phyloP scores from a whole-genome alignment of 305 asterid genomes.

The Solanum chacoense region DNA sequence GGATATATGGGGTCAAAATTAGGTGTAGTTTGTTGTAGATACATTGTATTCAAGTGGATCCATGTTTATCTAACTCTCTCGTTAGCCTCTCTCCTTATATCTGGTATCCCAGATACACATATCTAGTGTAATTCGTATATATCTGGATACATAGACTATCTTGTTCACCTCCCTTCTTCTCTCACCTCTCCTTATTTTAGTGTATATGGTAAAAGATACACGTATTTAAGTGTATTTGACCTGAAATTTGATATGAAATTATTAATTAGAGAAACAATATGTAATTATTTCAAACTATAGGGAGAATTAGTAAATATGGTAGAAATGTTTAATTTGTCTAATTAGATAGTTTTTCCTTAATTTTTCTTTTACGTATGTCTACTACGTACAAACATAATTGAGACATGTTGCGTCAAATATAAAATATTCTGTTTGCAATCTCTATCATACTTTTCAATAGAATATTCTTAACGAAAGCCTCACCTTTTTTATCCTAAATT shows the following conservation, averaged over 20 bases:
- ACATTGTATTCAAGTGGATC: not conserved
- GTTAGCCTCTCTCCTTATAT: not conserved
- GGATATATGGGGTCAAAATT: not conserved
- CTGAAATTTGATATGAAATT: too few species aligned
- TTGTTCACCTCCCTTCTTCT: not conserved
- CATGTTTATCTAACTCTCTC: not conserved
- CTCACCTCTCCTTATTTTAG: not conserved
- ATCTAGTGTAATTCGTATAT: not conserved
- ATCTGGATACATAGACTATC: not conserved
- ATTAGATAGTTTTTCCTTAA: not conserved
- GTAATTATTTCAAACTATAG: not conserved
- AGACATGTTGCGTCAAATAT: not conserved
- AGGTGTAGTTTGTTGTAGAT: too few species aligned
- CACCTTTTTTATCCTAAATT: not conserved
- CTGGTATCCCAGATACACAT: too few species aligned
- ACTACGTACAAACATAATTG: not conserved
- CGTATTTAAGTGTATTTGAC: too few species aligned
- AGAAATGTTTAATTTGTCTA: not conserved
- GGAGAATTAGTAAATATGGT: too few species aligned
- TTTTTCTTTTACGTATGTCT: too few species aligned
- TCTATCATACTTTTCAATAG: not conserved
- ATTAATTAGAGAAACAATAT: not conserved
- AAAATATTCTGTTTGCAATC: not conserved
- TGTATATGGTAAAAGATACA: too few species aligned
- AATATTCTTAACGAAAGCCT: not conserved